These are phyloP conservation scores for Acanthochlamys bracteata DNA, from an alignment of 106 monocot species.

Conservation along the genomic window DNA sequence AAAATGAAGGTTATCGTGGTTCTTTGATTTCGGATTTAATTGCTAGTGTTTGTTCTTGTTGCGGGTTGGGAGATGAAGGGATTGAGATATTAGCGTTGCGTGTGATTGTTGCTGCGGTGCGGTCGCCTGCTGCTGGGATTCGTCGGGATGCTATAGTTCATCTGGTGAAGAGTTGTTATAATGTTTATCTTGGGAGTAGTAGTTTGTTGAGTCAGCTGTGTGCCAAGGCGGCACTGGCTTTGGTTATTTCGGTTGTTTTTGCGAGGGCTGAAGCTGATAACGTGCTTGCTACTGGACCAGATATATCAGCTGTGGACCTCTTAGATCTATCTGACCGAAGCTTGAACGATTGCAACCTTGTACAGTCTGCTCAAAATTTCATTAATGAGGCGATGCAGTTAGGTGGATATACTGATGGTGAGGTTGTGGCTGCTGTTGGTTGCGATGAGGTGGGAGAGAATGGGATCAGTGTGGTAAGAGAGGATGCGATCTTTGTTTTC, in stretches of 20 bases:
- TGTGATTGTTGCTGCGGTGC: conserved; percentile 58
- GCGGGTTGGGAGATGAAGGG: conserved; percentile 42
- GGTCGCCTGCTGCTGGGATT: conserved; percentile 43
- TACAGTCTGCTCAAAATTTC: conserved; percentile 71
- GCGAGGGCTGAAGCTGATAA: conserved; percentile 58
- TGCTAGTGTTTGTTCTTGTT: conserved; percentile 29
- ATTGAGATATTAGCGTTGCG: conserved; percentile 37
- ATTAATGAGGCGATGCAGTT: conserved; percentile 72
- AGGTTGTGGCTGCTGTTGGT: neutral
- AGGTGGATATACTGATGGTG: neutral
- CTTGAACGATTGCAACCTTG: conserved; percentile 70
- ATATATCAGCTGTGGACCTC: conserved; percentile 58
- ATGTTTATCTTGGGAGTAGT: conserved; percentile 75
- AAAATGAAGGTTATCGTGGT: too few relatives aligned
- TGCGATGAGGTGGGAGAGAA: conserved; percentile 16
- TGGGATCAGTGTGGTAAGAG: conserved; percentile 53
- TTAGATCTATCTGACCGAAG: conserved; percentile 78
- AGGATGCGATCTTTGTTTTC: conserved; percentile 82
- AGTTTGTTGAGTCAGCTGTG: conserved; percentile 69
- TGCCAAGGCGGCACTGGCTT: conserved; percentile 65
- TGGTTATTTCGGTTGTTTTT: conserved; percentile 56
- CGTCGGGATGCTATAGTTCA: conserved; percentile 61
- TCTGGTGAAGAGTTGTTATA: conserved; percentile 77
- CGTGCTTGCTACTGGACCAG: conserved; percentile 32
- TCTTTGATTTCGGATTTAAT: too few relatives aligned